Evolutionary conservation across 75 land plant genomes (phyloP).

Genomic region (Picea glauca): DNA sequence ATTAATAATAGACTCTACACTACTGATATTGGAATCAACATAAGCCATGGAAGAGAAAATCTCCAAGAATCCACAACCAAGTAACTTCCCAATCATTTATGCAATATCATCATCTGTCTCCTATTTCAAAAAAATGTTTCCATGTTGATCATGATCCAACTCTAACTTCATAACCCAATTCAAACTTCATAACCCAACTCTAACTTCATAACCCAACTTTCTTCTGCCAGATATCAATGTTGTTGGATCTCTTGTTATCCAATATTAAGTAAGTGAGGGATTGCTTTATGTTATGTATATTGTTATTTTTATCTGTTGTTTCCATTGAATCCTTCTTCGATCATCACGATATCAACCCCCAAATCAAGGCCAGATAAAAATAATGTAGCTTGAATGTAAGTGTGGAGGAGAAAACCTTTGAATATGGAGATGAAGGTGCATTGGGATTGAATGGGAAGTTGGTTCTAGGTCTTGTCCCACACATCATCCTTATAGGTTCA

Average conservation of each 20-base stretch:
- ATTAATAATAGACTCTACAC: background rate
- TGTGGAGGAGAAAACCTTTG: constrained; percentile 45
- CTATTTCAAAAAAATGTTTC: background rate
- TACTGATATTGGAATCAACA: constrained; percentile 2
- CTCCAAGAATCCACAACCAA: constrained; percentile 36
- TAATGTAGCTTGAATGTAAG: constrained; percentile 61
- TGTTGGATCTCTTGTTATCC: background rate
- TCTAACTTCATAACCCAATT: too few relatives aligned
- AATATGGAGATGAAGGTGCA: constrained; percentile 15
- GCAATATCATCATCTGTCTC: constrained; percentile 38
- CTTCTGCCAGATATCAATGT: background rate
- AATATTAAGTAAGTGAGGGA: background rate
- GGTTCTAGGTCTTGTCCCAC: constrained; percentile 66
- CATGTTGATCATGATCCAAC: constrained; percentile 10
- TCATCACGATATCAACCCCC: constrained; percentile 7
- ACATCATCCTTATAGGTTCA: constrained; percentile 67
- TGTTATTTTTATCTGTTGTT: background rate
- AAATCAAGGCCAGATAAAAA: constrained; percentile 48
- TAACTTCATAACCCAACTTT: constrained; percentile 14
- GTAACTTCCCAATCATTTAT: constrained; percentile 64
- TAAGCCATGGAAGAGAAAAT: constrained; percentile 17
- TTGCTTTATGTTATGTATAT: background rate
- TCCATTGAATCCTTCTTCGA: constrained; percentile 7
- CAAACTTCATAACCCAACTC: background rate
- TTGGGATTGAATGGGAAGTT: constrained; percentile 49